Conservation (phyloP, 2,329 filamentous ascomycete species). For the Alternaria brassicicola region DNA sequence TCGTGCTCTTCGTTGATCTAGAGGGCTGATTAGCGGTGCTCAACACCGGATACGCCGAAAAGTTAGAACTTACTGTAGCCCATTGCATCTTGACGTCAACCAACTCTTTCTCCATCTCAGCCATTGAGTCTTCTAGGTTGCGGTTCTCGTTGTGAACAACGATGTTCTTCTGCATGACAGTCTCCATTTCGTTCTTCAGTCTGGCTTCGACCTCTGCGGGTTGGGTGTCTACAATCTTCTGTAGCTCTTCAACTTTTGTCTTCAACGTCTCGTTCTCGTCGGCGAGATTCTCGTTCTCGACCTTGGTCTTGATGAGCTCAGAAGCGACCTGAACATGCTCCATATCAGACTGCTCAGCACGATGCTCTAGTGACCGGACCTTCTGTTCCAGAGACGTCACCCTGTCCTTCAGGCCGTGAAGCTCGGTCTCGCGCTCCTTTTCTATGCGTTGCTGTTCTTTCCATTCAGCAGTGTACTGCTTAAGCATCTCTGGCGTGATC, state of each 20-base stretch:
- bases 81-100: slow-evolving; percentile 94
- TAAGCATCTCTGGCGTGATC: slow-evolving; percentile 81
- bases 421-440: slow-evolving; percentile 79
- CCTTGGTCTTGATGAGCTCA: slow-evolving; percentile 88
- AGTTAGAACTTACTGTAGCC: slow-evolving; percentile 75
- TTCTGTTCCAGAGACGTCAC: slow-evolving; percentile 69
- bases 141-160: slow-evolving; percentile 95
- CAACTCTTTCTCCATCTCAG: slow-evolving; percentile 88
- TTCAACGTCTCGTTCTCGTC: slow-evolving; percentile 90
- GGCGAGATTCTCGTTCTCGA: slow-evolving; percentile 86
- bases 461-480: slow-evolving; percentile 84
- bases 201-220: slow-evolving; percentile 84
- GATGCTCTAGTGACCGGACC: slow-evolving; percentile 85
- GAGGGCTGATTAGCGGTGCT: slow-evolving; percentile 20
- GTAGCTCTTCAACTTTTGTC: slow-evolving; percentile 83
- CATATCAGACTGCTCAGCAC: slow-evolving; percentile 83
- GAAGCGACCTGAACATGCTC: slow-evolving; percentile 92
- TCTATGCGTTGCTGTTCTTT: slow-evolving; percentile 86
- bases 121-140: slow-evolving; percentile 83
- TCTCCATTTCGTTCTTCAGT: slow-evolving; percentile 84
- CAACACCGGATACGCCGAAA: background rate
- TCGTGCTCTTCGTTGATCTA: slow-evolving; percentile 58
- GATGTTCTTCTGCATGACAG: slow-evolving; percentile 88
- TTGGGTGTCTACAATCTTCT: slow-evolving; percentile 86
- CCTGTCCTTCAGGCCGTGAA: slow-evolving; percentile 69